phyloP scores from a whole-genome alignment of 1,284 basidiomycete genomes.

The Leccinum solheimii region DNA sequence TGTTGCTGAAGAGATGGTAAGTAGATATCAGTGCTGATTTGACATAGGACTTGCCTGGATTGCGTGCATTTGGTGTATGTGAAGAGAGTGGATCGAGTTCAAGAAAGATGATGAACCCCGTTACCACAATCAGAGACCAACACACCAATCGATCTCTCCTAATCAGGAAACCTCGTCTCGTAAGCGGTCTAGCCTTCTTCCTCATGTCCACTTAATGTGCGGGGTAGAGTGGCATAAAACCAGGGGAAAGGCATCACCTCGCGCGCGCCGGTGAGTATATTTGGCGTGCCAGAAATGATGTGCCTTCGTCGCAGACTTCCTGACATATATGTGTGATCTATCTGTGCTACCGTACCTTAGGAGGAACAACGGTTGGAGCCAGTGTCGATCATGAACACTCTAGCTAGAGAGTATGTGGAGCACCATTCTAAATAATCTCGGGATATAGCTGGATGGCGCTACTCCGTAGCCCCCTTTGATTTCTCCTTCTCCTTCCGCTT shows the following conservation, averaged over 20 bases:
- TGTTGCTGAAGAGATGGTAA: conserved; percentile 57
- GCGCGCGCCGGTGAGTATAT: too few relatives aligned
- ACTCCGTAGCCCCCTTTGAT: conserved; percentile 4
- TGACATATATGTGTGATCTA: background rate
- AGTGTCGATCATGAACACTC: background rate
- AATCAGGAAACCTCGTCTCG: conserved; percentile 30
- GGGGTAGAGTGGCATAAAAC: background rate
- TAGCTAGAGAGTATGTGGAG: background rate
- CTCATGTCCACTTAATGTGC: too few relatives aligned
- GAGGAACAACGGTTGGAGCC: background rate
- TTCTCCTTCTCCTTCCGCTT: conserved; percentile 9
- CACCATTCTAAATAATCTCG: background rate
- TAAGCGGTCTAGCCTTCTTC: background rate
- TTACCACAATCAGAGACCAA: conserved; percentile 32
- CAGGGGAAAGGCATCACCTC: too few relatives aligned
- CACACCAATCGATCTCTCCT: conserved; percentile 36
- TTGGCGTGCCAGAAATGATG: too few relatives aligned
- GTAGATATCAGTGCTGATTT: background rate
- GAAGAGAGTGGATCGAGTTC: conserved; percentile 10
- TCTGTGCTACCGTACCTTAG: too few relatives aligned
- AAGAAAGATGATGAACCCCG: conserved; percentile 15
- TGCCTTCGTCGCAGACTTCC: too few relatives aligned
- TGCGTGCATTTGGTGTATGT: conserved; percentile 56
- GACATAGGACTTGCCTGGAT: conserved; percentile 52
- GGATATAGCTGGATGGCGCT: background rate